A percentile compares a stretch with the other conserved stretches of the same genome.
These are phyloP conservation scores for Penicillium frequentans DNA, from an alignment of 2,329 filamentous ascomycete species.

Conservation along the genomic window DNA sequence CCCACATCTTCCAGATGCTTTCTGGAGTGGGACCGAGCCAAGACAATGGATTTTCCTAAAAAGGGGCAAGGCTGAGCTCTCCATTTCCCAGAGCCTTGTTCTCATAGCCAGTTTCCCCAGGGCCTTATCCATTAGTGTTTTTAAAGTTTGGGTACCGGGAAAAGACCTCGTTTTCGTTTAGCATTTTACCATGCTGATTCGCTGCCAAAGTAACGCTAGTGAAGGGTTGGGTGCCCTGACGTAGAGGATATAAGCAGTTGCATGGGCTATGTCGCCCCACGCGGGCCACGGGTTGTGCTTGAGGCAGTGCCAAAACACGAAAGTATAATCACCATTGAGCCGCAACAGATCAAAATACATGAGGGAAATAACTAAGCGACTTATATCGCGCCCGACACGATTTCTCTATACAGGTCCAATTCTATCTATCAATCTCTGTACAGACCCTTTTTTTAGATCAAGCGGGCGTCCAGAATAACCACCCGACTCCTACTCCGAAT, in stretches of 20 bases:
- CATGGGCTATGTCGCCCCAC: neutral
- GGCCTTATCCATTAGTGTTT: too few relatives aligned
- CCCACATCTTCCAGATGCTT: constrained; percentile 17
- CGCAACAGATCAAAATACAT: neutral
- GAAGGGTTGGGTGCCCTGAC: neutral
- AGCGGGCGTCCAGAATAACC: neutral
- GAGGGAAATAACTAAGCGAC: neutral
- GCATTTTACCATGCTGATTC: neutral
- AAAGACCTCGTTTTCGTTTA: neutral
- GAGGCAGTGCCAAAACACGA: neutral
- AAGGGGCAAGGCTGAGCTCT: neutral
- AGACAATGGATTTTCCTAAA: neutral
- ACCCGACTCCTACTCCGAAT: neutral
- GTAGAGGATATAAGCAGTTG: neutral
- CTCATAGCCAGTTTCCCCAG: too few relatives aligned
- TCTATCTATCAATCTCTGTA: neutral
- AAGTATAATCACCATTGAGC: neutral
- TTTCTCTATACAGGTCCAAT: too few relatives aligned
- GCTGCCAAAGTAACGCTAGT: neutral
- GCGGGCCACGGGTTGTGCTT: neutral
- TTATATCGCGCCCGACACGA: neutral
- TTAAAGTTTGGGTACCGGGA: neutral
- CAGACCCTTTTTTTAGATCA: neutral
- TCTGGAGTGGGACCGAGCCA: neutral
- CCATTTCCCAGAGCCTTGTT: neutral